These are phyloP conservation scores for Fusarium pseudonygamai DNA, from an alignment of 2,329 filamentous ascomycete species.

Conservation along the genomic window DNA sequence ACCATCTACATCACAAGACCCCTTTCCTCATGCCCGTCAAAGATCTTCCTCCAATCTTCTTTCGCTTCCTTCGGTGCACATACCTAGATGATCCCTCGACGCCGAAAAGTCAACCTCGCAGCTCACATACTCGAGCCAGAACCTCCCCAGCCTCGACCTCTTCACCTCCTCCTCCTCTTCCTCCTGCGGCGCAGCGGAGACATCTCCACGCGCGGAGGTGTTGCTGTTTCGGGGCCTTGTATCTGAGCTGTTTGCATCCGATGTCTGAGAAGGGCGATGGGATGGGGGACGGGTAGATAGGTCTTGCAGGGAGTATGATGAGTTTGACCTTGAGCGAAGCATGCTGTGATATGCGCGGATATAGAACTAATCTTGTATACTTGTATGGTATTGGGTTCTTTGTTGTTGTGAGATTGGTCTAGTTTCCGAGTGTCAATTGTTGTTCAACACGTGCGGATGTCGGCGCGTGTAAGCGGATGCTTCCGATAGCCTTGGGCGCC, in stretches of 20 bases:
- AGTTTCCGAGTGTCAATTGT: conserved; percentile 5
- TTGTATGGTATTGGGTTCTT: neutral
- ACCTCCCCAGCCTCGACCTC: conserved; percentile 15
- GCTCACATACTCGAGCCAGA: conserved; percentile 38
- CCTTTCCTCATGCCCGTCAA: neutral
- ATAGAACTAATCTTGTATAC: too few species aligned
- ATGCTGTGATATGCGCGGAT: conserved; percentile 13
- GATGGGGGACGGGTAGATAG: conserved; percentile 1
- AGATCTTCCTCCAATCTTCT: conserved; percentile 28
- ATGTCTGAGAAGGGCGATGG: neutral
- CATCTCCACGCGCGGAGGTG: conserved; percentile 27
- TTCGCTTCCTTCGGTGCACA: neutral
- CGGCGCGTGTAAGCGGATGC: conserved; percentile 11
- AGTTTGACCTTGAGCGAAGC: conserved; percentile 26
- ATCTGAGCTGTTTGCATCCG: neutral
- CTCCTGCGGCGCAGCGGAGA: conserved; percentile 37
- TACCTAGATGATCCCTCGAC: conserved; percentile 43
- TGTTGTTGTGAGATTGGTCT: neutral
- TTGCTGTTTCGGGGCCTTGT: conserved; percentile 11
- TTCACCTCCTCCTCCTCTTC: neutral
- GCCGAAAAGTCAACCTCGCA: conserved; percentile 39
- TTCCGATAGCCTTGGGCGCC: conserved; percentile 10
- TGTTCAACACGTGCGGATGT: conserved; percentile 23
- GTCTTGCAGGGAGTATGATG: conserved; percentile 38
- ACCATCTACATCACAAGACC: conserved; percentile 7